Base-by-base conservation (phyloP, 2,329 filamentous ascomycete genomes). In the Thermochaetoides dissita region DNA sequence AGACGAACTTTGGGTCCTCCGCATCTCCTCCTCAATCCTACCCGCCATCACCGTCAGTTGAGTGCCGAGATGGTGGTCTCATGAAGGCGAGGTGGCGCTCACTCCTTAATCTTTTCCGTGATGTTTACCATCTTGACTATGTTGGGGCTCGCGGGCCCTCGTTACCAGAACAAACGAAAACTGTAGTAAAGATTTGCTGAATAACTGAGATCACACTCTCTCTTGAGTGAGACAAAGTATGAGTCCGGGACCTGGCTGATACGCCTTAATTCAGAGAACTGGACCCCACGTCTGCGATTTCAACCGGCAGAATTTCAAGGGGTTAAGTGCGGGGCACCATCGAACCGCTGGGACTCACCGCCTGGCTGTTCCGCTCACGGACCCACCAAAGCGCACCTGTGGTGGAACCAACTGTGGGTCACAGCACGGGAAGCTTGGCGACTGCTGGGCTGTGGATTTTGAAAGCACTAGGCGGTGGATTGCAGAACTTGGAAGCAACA, bases 41-140 rank as follows among this genome's bases (percentile, higher is more conserved):
- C 41, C 43, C 41, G 34, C 10, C 34, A 24, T 24, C 17, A 24
- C 17, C 17, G 17, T 24, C 17, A 24, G 17, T 24, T 3, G 17
- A 24, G 17, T 24, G 17, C 17, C 17, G 17, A 3, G 17, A 24
- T 24, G 17, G 17, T 24, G 17, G 17, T 24, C 5, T 24, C 17
- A 24, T 24, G 17, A 24, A 24, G 17, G 17, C 5, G 17, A 24
- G 3, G 17, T 11, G 12, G 30, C 12, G 61, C 80, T 58, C 66
- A 94, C 89, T 96, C 91, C 74, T 98, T 98, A 70, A 98, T 98
- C 75, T 94, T 96, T 43, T 98, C 93, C 52, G 91, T 96, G 53
- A 98, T 98, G 70, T 96, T 96, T 64, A 96, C 91, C 91, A 98
- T 98, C 57, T 67, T 74, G 63, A 43, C 49, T 37, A 35, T 17